phyloP scores from a whole-genome alignment of 164 flowering plant genomes.

The Berberis thunbergii region DNA sequence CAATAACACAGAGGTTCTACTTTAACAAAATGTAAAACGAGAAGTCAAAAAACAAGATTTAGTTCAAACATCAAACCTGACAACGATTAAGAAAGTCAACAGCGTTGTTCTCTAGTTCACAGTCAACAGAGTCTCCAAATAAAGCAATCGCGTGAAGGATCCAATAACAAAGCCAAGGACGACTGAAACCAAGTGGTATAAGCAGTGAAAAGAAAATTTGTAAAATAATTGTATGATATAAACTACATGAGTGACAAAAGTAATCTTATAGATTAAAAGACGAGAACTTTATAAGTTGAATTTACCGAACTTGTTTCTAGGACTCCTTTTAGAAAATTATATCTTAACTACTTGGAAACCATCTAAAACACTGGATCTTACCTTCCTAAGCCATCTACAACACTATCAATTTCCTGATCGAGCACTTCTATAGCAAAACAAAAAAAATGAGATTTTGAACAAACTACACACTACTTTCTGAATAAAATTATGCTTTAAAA shows the following conservation, averaged over 20 bases:
- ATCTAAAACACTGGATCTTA: no score
- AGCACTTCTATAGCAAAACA: no score
- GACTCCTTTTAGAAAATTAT: background rate
- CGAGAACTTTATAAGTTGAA: background rate
- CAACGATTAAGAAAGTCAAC: slow-evolving; percentile 81
- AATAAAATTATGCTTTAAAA: no score
- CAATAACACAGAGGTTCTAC: no score
- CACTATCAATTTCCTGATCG: no score
- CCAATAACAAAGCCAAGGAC: slow-evolving; percentile 98
- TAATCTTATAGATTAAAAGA: background rate
- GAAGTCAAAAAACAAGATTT: background rate
- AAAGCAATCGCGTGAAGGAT: slow-evolving; percentile 78
- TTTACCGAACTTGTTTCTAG: background rate
- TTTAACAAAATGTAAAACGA: background rate
- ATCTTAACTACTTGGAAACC: no score
- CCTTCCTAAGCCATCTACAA: no score
- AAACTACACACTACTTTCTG: no score
- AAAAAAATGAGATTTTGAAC: no score
- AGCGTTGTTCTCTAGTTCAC: slow-evolving; percentile 39
- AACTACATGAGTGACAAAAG: background rate
- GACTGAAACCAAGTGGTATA: slow-evolving; percentile 33
- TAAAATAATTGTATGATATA: background rate
- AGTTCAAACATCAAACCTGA: slow-evolving; percentile 43
- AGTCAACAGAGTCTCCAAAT: slow-evolving; percentile 62
- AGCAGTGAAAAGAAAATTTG: background rate